Conservation (phyloP, 1,139 yeast species). For the Protomyces pachydermus region DNA sequence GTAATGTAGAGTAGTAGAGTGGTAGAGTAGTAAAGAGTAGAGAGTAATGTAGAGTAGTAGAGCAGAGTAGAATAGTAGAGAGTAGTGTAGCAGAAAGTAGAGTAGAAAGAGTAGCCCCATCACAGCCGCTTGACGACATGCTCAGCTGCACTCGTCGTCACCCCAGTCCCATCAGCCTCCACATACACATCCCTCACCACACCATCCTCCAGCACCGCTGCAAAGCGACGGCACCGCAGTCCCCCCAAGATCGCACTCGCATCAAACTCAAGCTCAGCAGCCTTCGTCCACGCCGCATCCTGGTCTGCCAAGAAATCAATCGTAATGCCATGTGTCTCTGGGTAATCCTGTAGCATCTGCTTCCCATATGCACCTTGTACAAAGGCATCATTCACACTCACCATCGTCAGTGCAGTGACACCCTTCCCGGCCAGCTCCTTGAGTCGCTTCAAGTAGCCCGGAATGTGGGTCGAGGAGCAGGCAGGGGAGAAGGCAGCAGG, state of each 20-base stretch:
- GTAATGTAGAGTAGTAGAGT: too few species aligned
- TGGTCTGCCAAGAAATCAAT: slow-evolving; percentile 68
- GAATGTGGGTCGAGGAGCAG: slow-evolving; percentile 67
- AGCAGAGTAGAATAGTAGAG: background rate
- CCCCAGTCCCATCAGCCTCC: slow-evolving; percentile 46
- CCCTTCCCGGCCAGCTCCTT: slow-evolving; percentile 60
- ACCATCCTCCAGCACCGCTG: slow-evolving; percentile 69
- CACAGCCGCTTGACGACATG: background rate
- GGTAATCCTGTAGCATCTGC: slow-evolving; percentile 13
- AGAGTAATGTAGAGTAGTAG: background rate
- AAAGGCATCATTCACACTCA: slow-evolving; percentile 80
- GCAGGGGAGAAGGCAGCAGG: slow-evolving; percentile 93
- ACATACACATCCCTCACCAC: slow-evolving; percentile 58
- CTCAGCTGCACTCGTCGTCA: slow-evolving; percentile 23
- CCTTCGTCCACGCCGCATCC: slow-evolving; percentile 60
- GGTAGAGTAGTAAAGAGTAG: too few species aligned
- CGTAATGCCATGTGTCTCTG: slow-evolving; percentile 33
- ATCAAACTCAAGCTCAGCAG: slow-evolving; percentile 65
- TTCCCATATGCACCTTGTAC: slow-evolving; percentile 74
- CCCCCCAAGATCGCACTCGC: slow-evolving; percentile 69
- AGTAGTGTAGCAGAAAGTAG: background rate
- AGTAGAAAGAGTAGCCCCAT: too few species aligned
- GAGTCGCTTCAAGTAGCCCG: slow-evolving; percentile 59
- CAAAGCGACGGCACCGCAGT: slow-evolving; percentile 67
- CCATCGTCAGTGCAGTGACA: slow-evolving; percentile 52